Conservation (phyloP, 1,284 basidiomycete genomes). For the Coniferiporia sulphurascens region DNA sequence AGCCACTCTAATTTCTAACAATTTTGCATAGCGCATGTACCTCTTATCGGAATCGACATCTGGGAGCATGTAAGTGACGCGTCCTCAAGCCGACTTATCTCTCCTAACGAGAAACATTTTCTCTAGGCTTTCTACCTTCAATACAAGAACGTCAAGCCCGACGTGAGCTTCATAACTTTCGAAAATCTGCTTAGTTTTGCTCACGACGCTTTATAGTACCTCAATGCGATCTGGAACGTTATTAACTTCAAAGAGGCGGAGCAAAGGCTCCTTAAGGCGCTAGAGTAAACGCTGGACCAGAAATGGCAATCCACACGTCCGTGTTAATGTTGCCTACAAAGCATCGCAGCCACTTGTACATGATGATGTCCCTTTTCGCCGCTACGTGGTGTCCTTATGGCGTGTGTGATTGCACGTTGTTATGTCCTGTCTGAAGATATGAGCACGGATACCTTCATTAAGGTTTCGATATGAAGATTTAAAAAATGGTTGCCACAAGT, state of each 20-base stretch:
- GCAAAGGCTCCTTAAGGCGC: conserved; percentile 58
- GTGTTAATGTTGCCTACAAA: no score
- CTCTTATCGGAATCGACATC: conserved; percentile 94
- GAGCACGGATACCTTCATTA: no score
- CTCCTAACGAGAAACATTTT: conserved; percentile 17
- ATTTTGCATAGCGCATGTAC: conserved; percentile 58
- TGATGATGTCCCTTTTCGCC: no score
- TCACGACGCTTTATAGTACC: conserved; percentile 49
- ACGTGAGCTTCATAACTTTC: conserved; percentile 48
- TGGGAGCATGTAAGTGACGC: conserved; percentile 79
- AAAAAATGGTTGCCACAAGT: no score
- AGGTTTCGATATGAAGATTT: no score
- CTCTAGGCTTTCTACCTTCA: conserved; percentile 77
- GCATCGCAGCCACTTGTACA: no score
- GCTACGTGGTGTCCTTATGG: no score
- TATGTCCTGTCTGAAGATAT: no score
- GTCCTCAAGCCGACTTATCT: neutral
- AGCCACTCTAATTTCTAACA: neutral
- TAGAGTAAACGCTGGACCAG: conserved; percentile 8
- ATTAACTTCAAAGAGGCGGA: conserved; percentile 92
- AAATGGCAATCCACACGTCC: neutral
- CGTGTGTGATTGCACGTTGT: no score
- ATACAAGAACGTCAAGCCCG: conserved; percentile 89
- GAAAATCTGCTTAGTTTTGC: no score
- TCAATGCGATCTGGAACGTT: conserved; percentile 88